Evolutionary conservation across 2,329 filamentous ascomycete genomes (phyloP), one percentile per base, ranked within the genome.

Genomic region (Bretziella fagacearum): DNA sequence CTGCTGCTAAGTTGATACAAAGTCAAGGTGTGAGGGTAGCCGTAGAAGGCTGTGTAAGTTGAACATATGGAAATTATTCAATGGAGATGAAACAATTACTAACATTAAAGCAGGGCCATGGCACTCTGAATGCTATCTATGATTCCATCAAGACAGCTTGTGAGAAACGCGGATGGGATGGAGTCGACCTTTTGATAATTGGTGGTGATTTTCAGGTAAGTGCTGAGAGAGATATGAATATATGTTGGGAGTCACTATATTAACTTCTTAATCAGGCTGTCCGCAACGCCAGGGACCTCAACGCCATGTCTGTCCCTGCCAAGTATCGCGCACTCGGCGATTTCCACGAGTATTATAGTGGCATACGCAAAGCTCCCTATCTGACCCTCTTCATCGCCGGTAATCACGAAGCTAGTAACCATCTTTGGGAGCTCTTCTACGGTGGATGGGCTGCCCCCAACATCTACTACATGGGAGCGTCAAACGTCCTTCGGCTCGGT

Each of bases 391-490:
- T 96, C 63, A 79, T 94, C 44, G 87, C 80, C 36, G 91, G 91
- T 2, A 98, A 98, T 59, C 91, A 98, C 57, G 91, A 98, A 65
- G 89, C 91, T 1, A 83, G 83, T 56, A 86, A 83, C 44, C 78
- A 96, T 62, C 67, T 94, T 4, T 91, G 79, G 68, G 91, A 98
- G 63, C 73, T 98, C 0, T 93, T 84, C 65, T 93, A 96, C 59
- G 91, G 91, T 44, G 91, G 91, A 44, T 98, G 91, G 91, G 91
- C 85, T 4, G 89, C 89, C 6, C 86, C 85, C 6, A 93, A 91
- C 55, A 96, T 98, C 53, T 98, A 95, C 68, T 98, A 95, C 63
- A 72, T 96, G 60, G 91, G 91, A 42, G 84, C 86, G 27, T 85
- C 91, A 51, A 95, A 93, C 58, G 79, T 98, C 6, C 60, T 98